phyloP scores from a whole-genome alignment of 768 basidiomycete species.

The Phylloporus sp. region DNA sequence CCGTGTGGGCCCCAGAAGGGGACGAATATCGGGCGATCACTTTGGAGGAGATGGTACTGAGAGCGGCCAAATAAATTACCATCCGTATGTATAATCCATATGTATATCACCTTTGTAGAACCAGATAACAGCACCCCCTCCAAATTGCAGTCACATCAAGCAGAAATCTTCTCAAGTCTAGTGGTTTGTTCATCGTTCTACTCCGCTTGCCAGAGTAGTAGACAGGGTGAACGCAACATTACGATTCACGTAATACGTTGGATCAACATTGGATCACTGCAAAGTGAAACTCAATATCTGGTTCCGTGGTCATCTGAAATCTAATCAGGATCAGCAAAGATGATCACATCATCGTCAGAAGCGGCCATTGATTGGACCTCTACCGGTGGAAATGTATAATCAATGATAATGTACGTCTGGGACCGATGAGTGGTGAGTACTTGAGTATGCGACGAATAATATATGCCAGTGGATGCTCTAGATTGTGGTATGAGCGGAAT shows the following conservation, averaged over 20 bases:
- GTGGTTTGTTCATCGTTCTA: too few species aligned
- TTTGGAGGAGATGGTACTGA: slow-evolving; percentile 84
- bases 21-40: slow-evolving; percentile 73
- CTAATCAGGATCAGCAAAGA: background rate
- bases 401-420: slow-evolving; percentile 29
- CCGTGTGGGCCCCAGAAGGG: slow-evolving; percentile 78
- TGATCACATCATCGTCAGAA: background rate
- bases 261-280: background rate
- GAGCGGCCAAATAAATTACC: slow-evolving; percentile 39
- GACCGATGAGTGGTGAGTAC: slow-evolving; percentile 30
- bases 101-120: background rate
- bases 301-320: background rate
- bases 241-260: background rate
- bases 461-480: slow-evolving; percentile 9
- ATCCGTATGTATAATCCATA: background rate
- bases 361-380: background rate
- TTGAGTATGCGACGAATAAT: slow-evolving; percentile 16
- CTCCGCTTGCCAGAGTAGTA: too few species aligned
- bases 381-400: slow-evolving; percentile 17
- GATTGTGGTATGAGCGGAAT: background rate
- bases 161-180: too few species aligned
- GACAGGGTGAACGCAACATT: too few species aligned
- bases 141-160: too few species aligned
- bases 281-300: background rate
- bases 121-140: too few species aligned